Conservation (phyloP, 768 basidiomycete genomes). For the Xerocomellus intermedius region DNA sequence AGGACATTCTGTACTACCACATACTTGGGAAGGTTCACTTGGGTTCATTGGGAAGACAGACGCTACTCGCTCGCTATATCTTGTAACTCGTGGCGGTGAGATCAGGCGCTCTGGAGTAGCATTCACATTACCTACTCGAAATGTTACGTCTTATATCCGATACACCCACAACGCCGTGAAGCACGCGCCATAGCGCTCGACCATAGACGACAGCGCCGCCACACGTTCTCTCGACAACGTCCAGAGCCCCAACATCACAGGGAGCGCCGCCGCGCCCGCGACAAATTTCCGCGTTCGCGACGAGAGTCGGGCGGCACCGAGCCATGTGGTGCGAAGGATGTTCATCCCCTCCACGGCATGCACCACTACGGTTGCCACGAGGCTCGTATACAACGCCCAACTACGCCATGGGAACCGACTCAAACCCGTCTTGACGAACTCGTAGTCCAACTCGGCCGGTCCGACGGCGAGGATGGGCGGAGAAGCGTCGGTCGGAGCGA, state of each 20-base stretch:
- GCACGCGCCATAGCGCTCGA: slow-evolving; percentile 50
- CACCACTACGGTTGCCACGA: slow-evolving; percentile 53
- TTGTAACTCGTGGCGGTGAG: background rate
- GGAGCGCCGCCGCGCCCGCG: slow-evolving; percentile 40
- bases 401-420: slow-evolving; percentile 59
- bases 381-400: slow-evolving; percentile 60
- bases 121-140: background rate
- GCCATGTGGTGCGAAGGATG: slow-evolving; percentile 51
- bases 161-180: slow-evolving; percentile 48
- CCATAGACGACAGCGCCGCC: slow-evolving; percentile 51
- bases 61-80: background rate
- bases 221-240: slow-evolving; percentile 55
- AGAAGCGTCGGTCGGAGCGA: slow-evolving; percentile 44
- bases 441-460: slow-evolving; percentile 78
- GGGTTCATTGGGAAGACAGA: background rate
- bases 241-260: slow-evolving; percentile 56
- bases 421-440: slow-evolving; percentile 76
- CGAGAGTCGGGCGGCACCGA: slow-evolving; percentile 16
- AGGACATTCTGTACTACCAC: background rate
- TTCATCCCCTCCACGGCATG: slow-evolving; percentile 64
- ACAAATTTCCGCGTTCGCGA: slow-evolving; percentile 29
- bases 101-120: background rate
- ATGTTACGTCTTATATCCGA: slow-evolving; percentile 34
- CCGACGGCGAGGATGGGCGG: slow-evolving; percentile 47
- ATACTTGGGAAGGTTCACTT: background rate